Evolutionary conservation across 169 alveolate genomes (phyloP).

Genomic region (Besnoitia besnoiti): DNA sequence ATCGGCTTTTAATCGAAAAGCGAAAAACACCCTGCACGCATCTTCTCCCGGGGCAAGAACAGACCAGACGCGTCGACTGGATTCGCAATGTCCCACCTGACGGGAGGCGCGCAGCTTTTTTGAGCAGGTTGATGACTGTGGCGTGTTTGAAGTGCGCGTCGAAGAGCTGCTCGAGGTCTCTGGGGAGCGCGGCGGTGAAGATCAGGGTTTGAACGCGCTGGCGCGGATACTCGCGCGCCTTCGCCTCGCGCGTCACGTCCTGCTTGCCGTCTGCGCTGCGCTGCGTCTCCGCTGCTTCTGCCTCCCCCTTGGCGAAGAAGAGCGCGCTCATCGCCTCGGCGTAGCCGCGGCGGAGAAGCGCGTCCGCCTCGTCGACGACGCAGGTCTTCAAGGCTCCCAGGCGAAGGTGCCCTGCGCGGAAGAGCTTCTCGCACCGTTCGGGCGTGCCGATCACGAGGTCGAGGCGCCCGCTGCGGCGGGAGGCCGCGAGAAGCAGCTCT

Average conservation of each 20-base stretch:
- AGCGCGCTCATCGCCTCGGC: background rate
- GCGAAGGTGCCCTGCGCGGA: background rate
- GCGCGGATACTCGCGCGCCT: background rate
- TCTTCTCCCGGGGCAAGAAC: too few species aligned
- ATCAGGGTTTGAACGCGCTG: background rate
- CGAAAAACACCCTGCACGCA: too few species aligned
- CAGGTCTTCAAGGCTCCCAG: conserved; percentile 22
- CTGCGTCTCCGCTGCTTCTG: background rate
- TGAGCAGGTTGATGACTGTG: background rate
- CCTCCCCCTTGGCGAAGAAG: background rate
- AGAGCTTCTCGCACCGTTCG: background rate
- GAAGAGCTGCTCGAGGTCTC: background rate
- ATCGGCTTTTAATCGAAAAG: too few species aligned
- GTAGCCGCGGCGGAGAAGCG: conserved; percentile 60
- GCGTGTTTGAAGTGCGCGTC: background rate
- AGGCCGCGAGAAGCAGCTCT: conserved; percentile 6
- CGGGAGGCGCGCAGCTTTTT: background rate
- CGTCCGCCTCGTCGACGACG: conserved; percentile 66
- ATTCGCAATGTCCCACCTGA: too few species aligned
- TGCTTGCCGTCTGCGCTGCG: background rate
- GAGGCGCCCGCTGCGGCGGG: conserved; percentile 13
- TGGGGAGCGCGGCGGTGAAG: conserved; percentile 5
- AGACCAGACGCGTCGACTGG: too few species aligned
- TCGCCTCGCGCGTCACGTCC: too few species aligned
- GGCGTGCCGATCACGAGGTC: conserved; percentile 23